phyloP scores from a whole-genome alignment of 129 eudicot species.

The Scalesia atractyloides region DNA sequence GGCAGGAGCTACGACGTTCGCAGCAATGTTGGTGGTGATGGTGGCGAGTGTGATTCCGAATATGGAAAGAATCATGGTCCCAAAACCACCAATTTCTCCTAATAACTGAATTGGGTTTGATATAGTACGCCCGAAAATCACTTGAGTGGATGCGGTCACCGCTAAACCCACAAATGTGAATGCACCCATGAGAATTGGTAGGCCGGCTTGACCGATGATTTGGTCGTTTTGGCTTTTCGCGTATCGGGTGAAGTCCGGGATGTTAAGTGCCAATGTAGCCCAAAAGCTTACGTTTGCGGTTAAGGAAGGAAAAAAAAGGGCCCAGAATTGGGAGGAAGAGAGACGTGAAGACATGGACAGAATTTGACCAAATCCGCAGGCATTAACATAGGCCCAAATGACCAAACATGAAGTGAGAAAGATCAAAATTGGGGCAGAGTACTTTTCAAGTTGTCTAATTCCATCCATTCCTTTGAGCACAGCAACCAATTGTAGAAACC shows the following conservation, averaged over 20 bases:
- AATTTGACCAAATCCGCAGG: conserved; percentile 76
- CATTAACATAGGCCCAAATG: conserved; percentile 75
- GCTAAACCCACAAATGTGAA: conserved; percentile 95
- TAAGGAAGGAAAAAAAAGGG: conserved; percentile 74
- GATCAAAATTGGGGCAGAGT: conserved; percentile 83
- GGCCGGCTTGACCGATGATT: conserved; percentile 77
- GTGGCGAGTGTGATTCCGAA: conserved; percentile 84
- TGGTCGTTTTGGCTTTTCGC: conserved; percentile 80
- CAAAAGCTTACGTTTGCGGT: conserved; percentile 96
- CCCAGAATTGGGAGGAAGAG: conserved; percentile 73
- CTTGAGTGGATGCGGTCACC: conserved; percentile 81
- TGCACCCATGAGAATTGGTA: conserved; percentile 83
- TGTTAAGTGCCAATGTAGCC: conserved; percentile 87
- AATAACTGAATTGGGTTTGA: conserved; percentile 75
- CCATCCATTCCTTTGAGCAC: conserved; percentile 94
- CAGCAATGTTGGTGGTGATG: conserved; percentile 89
- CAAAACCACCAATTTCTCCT: conserved; percentile 67
- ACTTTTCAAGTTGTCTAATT: conserved; percentile 67
- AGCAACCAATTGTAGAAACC: conserved; percentile 63
- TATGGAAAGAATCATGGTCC: conserved; percentile 65
- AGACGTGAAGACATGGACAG: conserved; percentile 59
- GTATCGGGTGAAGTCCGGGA: conserved; percentile 88
- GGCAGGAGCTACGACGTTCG: conserved; percentile 93
- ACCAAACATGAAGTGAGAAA: conserved; percentile 58
- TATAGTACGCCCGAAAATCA: conserved; percentile 72